These are phyloP conservation scores for Phaeophleospora eucalypticola DNA, from an alignment of 2,329 filamentous ascomycete species.

Conservation along the genomic window DNA sequence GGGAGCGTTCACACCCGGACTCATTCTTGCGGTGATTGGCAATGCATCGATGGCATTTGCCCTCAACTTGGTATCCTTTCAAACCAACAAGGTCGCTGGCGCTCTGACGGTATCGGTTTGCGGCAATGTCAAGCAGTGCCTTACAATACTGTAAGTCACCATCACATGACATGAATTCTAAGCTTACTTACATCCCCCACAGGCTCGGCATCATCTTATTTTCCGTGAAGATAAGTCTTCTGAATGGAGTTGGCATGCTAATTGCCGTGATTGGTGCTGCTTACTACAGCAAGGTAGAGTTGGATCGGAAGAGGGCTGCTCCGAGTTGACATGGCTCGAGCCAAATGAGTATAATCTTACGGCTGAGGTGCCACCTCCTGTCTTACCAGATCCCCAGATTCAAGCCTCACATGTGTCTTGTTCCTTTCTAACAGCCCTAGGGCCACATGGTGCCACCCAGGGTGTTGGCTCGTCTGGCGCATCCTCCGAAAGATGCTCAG, in stretches of 20 bases:
- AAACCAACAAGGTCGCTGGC: slow-evolving; percentile 38
- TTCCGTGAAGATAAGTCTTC: slow-evolving; percentile 29
- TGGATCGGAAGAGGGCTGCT: slow-evolving; percentile 43
- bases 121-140: slow-evolving; percentile 36
- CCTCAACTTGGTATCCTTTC: slow-evolving; percentile 37
- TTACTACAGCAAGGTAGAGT: slow-evolving; percentile 56
- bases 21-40: slow-evolving; percentile 25
- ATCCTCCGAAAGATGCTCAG: too few relatives aligned
- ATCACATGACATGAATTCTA: background rate
- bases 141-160: slow-evolving; percentile 29
- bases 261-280: slow-evolving; percentile 55
- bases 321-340: background rate
- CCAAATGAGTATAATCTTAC: background rate
- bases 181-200: background rate
- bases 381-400: too few relatives aligned
- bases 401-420: too few relatives aligned
- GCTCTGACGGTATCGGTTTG: slow-evolving; percentile 36
- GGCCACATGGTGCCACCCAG: too few relatives aligned
- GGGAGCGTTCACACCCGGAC: slow-evolving; percentile 23
- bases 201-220: slow-evolving; percentile 36
- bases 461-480: too few relatives aligned
- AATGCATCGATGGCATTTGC: slow-evolving; percentile 35
- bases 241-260: slow-evolving; percentile 53
- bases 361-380: background rate
- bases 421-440: too few relatives aligned